Evolutionary conservation across 768 basidiomycete genomes (phyloP).

Genomic region (Hericium rajendrae): DNA sequence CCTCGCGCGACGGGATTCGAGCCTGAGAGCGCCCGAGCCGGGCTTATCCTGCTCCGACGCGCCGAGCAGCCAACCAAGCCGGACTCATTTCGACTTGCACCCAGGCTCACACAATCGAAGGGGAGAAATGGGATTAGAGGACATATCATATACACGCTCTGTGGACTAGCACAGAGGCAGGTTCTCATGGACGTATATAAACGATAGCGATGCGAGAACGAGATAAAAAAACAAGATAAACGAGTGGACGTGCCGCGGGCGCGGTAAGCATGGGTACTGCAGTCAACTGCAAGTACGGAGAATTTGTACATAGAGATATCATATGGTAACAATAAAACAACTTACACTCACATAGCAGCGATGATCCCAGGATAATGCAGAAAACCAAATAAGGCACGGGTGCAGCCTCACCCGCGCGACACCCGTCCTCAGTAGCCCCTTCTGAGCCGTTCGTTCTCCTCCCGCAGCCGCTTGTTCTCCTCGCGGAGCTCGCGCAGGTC

Average conservation of each 20-base stretch:
- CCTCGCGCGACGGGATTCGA: not conserved
- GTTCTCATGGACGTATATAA: not conserved
- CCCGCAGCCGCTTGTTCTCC: conserved; percentile 44
- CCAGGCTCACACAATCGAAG: not conserved
- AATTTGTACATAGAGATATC: not conserved
- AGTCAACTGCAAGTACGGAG: not conserved
- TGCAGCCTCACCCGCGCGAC: not conserved
- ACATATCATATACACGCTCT: not conserved
- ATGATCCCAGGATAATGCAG: not conserved
- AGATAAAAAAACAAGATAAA: not conserved
- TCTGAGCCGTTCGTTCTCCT: conserved; percentile 55
- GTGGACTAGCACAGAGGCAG: not conserved
- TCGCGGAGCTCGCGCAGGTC: conserved; percentile 39
- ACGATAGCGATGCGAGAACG: not conserved
- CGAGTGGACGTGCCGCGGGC: not conserved
- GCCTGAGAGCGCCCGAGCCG: not conserved
- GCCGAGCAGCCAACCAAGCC: not conserved
- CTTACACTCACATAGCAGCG: not conserved
- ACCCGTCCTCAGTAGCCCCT: conserved; percentile 20
- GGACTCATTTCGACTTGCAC: not conserved
- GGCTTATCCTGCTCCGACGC: not conserved
- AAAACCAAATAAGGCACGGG: not conserved
- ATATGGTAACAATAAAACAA: not conserved
- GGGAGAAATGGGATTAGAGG: not conserved
- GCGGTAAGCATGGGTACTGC: not conserved